phyloP scores from a whole-genome alignment of 2,329 filamentous ascomycete species.

The Clonostachys solani region DNA sequence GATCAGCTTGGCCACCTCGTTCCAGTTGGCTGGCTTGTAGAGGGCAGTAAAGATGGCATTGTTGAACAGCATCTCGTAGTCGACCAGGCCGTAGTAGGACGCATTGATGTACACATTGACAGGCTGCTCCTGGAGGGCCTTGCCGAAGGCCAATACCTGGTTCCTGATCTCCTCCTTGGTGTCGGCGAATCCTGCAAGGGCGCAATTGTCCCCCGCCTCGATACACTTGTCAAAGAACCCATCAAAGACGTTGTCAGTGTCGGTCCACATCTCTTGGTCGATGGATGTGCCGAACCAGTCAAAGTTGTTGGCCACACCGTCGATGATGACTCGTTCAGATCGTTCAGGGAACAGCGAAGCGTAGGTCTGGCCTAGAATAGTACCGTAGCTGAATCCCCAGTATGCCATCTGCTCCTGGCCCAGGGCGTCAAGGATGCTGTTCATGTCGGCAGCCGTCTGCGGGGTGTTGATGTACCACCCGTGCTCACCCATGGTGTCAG shows the following conservation, averaged over 20 bases:
- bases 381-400: conserved; percentile 39
- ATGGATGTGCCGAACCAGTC: conserved; percentile 22
- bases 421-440: conserved; percentile 61
- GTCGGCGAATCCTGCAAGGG: conserved; percentile 23
- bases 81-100: conserved; percentile 28
- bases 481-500: conserved; percentile 38
- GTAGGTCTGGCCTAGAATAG: conserved; percentile 32
- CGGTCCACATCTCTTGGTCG: conserved; percentile 15
- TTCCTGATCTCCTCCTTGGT: conserved; percentile 25
- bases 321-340: conserved; percentile 24
- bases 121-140: conserved; percentile 28
- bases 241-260: conserved; percentile 20
- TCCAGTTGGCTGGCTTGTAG: conserved; percentile 31
- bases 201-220: conserved; percentile 38
- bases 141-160: conserved; percentile 23
- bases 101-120: conserved; percentile 36
- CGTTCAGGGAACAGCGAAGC: conserved; percentile 28
- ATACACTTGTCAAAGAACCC: conserved; percentile 27
- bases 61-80: conserved; percentile 25
- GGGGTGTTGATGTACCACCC: conserved; percentile 41
- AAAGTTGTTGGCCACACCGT: conserved; percentile 25
- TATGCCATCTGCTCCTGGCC: conserved; percentile 43
- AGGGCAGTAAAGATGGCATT: conserved; percentile 30
- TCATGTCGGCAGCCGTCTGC: conserved; percentile 47
- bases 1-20: conserved; percentile 24